Evolutionary conservation across 2,329 filamentous ascomycete genomes (phyloP).

Genomic region (Pseudogymnoascus sp.): DNA sequence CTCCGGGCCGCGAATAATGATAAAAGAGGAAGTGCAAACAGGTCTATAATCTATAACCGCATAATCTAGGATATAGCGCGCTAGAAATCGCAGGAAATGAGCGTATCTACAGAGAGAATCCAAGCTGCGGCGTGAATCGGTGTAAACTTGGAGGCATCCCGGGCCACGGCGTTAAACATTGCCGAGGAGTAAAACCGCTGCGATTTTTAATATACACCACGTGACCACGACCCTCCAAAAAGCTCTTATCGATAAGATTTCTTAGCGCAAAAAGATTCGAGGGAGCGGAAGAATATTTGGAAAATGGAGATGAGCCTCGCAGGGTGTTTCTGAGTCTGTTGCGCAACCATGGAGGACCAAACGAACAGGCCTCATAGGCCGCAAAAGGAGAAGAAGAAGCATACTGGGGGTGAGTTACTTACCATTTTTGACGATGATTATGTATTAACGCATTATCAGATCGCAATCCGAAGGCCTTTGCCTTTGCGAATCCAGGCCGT

Average conservation of each 20-base stretch:
- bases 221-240: neutral
- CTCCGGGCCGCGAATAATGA: neutral
- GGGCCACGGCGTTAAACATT: constrained; percentile 1
- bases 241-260: constrained; percentile 10
- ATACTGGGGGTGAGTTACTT: constrained; percentile 47
- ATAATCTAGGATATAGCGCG: neutral
- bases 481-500: constrained; percentile 31
- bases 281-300: constrained; percentile 6
- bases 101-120: neutral
- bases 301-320: constrained; percentile 7
- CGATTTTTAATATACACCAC: neutral
- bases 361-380: constrained; percentile 78
- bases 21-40: neutral
- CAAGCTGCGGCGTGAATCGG: neutral
- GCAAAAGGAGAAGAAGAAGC: constrained; percentile 82
- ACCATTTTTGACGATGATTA: neutral
- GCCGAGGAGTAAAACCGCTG: neutral
- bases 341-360: constrained; percentile 66
- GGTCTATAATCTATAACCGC: neutral
- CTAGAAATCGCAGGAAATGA: neutral
- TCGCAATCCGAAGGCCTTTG: constrained; percentile 31
- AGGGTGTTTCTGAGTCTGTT: constrained; percentile 8
- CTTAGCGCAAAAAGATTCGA: constrained; percentile 8
- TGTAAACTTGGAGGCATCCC: neutral
- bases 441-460: constrained; percentile 20